Evolutionary conservation across 305 asterid species (phyloP).

Genomic region (Fraxinus paxiana): DNA sequence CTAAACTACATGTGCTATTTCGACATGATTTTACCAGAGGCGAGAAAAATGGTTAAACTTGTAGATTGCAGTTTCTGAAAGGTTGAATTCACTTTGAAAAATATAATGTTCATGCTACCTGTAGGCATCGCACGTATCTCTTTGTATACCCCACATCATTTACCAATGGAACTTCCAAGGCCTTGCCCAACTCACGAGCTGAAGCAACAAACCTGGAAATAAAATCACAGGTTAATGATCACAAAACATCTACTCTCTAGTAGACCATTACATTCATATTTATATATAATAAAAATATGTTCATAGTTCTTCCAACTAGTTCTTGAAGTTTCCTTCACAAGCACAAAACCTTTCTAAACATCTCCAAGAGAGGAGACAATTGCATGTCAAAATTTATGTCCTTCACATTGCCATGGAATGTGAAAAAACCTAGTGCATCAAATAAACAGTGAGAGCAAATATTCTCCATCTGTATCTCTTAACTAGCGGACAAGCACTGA

Average conservation of each 20-base stretch:
- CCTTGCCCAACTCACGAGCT: constrained; percentile 93
- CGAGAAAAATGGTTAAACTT: constrained; percentile 5
- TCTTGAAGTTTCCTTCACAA: background rate
- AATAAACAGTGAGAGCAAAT: background rate
- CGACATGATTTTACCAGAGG: constrained; percentile 1
- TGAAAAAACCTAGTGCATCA: background rate
- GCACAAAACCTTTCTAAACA: background rate
- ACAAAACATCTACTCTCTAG: background rate
- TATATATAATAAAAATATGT: background rate
- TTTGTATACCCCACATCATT: constrained; percentile 95
- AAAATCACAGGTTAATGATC: constrained; percentile 16
- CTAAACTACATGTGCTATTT: background rate
- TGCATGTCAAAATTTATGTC: background rate
- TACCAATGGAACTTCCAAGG: constrained; percentile 91
- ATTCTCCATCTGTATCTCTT: background rate
- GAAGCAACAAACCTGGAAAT: constrained; percentile 76
- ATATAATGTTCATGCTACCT: constrained; percentile 44
- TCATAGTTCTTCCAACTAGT: background rate
- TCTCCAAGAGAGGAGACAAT: background rate
- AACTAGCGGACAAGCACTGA: background rate
- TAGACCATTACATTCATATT: background rate
- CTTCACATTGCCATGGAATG: background rate
- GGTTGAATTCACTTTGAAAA: constrained; percentile 3
- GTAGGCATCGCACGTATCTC: constrained; percentile 92
- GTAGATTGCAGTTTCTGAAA: constrained; percentile 15